Percentiles rank a stretch among this genome's conserved stretches.
These are phyloP conservation scores for Deakozyma indianensis DNA, from an alignment of 805 yeast species.

Conservation along the genomic window DNA sequence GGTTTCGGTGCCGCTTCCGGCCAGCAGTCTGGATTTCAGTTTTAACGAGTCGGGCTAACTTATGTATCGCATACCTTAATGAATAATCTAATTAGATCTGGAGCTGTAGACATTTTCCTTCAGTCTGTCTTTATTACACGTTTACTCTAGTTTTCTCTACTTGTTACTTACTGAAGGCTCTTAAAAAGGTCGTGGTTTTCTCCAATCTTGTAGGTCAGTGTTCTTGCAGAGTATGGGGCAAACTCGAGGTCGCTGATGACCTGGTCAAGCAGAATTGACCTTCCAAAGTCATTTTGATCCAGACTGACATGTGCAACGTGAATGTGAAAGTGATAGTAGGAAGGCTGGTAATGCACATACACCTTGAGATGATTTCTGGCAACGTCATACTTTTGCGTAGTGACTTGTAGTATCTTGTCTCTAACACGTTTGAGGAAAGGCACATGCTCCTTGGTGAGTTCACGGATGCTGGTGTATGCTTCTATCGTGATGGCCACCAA, in stretches of 20 bases:
- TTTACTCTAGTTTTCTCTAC: no score
- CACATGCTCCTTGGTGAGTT: constrained; percentile 45
- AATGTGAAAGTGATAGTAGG: constrained; percentile 89
- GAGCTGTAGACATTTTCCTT: no score
- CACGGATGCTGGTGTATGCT: constrained; percentile 64
- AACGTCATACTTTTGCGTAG: constrained; percentile 36
- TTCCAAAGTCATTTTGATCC: constrained; percentile 62
- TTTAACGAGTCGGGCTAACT: neutral
- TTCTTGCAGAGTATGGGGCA: neutral
- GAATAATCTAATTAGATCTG: neutral
- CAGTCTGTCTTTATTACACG: no score
- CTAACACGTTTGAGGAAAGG: constrained; percentile 39
- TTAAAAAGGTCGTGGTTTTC: neutral
- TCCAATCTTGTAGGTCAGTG: neutral
- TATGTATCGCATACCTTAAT: constrained; percentile 1
- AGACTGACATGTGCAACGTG: constrained; percentile 70
- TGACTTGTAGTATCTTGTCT: constrained; percentile 30
- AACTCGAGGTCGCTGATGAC: constrained; percentile 52
- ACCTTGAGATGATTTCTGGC: constrained; percentile 47
- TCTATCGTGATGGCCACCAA: constrained; percentile 58
- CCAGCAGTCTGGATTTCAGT: constrained; percentile 36
- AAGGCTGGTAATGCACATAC: constrained; percentile 85
- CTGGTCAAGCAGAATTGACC: constrained; percentile 70
- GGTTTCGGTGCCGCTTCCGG: constrained; percentile 61
- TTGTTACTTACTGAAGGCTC: no score